Evolutionary conservation across 169 alveolate genomes (phyloP), one percentile per base, ranked within the genome.

Genomic region (Miamiensis avidus): DNA sequence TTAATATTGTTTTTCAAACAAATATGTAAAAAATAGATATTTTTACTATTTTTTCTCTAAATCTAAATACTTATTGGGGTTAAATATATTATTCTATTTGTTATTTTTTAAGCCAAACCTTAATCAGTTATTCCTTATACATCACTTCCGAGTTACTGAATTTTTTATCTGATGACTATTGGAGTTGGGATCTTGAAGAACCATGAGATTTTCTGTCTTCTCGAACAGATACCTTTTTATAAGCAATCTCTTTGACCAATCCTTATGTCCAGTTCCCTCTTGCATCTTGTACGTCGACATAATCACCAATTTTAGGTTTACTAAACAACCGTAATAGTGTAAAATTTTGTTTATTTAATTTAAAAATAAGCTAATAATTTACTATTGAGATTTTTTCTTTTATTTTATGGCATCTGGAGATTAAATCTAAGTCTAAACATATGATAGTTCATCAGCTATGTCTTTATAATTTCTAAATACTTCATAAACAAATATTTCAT

Each of bases 181-280:
- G 74, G 0, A 27, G 33, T 31, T 65, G 73, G 1, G 31, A 25
- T 4, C 29, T n/a, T 27, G 6, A 15, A 65, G 11, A 82, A 16
- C 65, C 28, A 28, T 69, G 74, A 0, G n/a, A 0, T 65, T 82
- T 82, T 49, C 34, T 27, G 0, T 34, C 81, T 25, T 74, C 34
- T 74, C n/a, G 29, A 82, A 28, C 29, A 27, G 72, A 73, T 28
- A 73, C 82, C 30, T 31, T 25, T 34, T 82, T 82, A 29, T 30
- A 32, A 15, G 49, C 81, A 73, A 33, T 31, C 25, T 74, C 28
- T 20, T 26, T 28, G 1, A 82, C 74, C 15, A 32, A 74, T 0
- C 87, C 87, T 73, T 82, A 81, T 82, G 82, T 82, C 87, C 87
- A 82, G 31, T 74, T 81, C 26, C 82, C 82, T 29, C 26, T 32